These are phyloP conservation scores for Skeletonema tropicum DNA, from an alignment of 108 stramenopile genomes.

Conservation along the genomic window DNA sequence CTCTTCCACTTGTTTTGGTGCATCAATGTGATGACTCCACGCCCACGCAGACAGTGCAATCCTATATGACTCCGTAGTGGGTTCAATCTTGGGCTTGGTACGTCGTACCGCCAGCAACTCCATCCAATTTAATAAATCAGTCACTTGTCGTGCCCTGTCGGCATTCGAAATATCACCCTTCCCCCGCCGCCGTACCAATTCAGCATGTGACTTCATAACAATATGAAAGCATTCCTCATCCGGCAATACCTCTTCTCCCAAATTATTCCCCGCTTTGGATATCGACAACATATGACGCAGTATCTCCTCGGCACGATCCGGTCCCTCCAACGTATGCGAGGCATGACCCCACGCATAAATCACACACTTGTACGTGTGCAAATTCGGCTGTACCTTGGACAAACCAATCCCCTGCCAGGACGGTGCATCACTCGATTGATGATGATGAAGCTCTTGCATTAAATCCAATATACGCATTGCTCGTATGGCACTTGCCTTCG, in stretches of 20 bases:
- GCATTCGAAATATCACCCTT: conserved; percentile 6
- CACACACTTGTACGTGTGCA: conserved; percentile 37
- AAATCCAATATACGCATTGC: conserved; percentile 39
- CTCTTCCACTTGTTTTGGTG: conserved; percentile 35
- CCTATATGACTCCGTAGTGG: conserved; percentile 35
- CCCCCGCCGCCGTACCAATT: conserved; percentile 26
- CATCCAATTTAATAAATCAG: conserved; percentile 45
- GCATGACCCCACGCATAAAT: conserved; percentile 39
- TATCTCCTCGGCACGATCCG: conserved; percentile 44
- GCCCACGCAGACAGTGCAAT: conserved; percentile 44
- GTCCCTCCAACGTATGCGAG: conserved; percentile 25
- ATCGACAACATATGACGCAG: conserved; percentile 43
- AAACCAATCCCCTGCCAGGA: conserved; percentile 31
- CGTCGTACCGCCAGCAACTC: conserved; percentile 35
- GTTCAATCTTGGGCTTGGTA: conserved; percentile 30
- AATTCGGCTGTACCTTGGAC: conserved; percentile 40
- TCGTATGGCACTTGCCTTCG: conserved; percentile 38
- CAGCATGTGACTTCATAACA: conserved; percentile 48
- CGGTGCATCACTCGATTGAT: conserved; percentile 33
- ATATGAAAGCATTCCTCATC: conserved; percentile 49
- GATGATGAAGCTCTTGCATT: conserved; percentile 48
- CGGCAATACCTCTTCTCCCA: conserved; percentile 28
- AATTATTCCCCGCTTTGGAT: conserved; percentile 40
- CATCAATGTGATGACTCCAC: conserved; percentile 48
- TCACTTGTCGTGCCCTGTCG: conserved; percentile 31